These are phyloP conservation scores for Asclepias syriaca DNA, from an alignment of 257 asterid species.

Conservation along the genomic window DNA sequence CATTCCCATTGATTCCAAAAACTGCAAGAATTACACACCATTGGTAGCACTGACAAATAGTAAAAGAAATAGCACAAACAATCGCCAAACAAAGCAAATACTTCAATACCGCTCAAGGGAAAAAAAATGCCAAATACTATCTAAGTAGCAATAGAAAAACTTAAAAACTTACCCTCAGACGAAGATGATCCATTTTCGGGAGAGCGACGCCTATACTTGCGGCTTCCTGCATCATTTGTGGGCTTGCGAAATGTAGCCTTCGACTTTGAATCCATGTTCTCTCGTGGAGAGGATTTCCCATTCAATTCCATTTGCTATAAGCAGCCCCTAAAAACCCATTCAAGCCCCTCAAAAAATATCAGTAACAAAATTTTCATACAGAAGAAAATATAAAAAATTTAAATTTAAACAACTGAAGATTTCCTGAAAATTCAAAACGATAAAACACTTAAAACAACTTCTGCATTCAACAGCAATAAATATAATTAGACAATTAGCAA, in stretches of 20 bases:
- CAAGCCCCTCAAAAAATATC: background rate
- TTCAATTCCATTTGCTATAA: slow-evolving; percentile 46
- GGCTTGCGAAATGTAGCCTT: slow-evolving; percentile 79
- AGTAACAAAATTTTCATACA: background rate
- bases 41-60: background rate
- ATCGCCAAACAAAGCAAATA: background rate
- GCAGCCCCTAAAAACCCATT: slow-evolving; percentile 14
- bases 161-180: slow-evolving; percentile 41
- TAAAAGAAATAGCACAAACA: background rate
- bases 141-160: background rate
- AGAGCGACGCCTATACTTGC: slow-evolving; percentile 91
- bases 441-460: background rate
- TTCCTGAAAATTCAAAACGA: background rate
- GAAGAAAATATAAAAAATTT: background rate
- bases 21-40: background rate
- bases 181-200: slow-evolving; percentile 62
- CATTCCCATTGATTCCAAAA: background rate
- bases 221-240: slow-evolving; percentile 48
- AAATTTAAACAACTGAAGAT: too few relatives aligned
- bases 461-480: background rate
- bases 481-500: background rate
- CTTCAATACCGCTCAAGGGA: background rate
- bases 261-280: slow-evolving; percentile 39
- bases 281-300: slow-evolving; percentile 25
- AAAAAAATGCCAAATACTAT: background rate